These are phyloP conservation scores for Cucurbita argyrosperma DNA, from an alignment of 306 rosid genomes.

Conservation along the genomic window DNA sequence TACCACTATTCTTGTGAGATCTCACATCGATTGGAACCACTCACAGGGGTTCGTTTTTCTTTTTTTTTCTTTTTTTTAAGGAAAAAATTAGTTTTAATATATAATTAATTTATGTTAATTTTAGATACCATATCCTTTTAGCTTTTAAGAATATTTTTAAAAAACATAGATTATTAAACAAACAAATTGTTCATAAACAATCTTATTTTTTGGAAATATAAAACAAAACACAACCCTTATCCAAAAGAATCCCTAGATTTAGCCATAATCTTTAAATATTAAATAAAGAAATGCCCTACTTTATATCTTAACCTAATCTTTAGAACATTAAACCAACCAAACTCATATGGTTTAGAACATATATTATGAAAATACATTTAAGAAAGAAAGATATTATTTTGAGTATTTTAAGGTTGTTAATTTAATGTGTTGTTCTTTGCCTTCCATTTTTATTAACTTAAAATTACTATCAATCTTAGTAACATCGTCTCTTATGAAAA, in stretches of 20 bases:
- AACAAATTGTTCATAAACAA: not conserved
- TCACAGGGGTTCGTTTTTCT: too few species aligned
- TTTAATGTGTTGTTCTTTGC: too few species aligned
- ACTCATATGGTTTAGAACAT: not conserved
- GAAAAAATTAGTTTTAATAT: too few species aligned
- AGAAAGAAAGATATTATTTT: not conserved
- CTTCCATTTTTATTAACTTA: too few species aligned
- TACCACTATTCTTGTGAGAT: too few species aligned
- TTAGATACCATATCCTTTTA: not conserved
- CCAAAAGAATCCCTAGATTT: not conserved
- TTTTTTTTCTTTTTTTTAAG: too few species aligned
- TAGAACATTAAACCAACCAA: not conserved
- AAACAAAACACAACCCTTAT: not conserved
- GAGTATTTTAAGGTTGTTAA: not conserved
- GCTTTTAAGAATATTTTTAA: not conserved
- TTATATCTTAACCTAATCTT: not conserved
- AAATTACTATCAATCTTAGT: too few species aligned
- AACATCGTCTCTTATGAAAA: too few species aligned
- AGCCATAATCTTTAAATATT: not conserved
- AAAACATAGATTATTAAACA: not conserved
- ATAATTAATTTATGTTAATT: too few species aligned
- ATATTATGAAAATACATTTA: not conserved
- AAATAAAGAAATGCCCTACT: not conserved
- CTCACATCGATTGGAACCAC: too few species aligned
- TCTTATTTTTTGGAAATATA: not conserved